A percentile compares a stretch with the other conserved stretches of the same genome.
Conservation (phyloP, 2,329 filamentous ascomycete genomes). For the Geosmithia morbida region DNA sequence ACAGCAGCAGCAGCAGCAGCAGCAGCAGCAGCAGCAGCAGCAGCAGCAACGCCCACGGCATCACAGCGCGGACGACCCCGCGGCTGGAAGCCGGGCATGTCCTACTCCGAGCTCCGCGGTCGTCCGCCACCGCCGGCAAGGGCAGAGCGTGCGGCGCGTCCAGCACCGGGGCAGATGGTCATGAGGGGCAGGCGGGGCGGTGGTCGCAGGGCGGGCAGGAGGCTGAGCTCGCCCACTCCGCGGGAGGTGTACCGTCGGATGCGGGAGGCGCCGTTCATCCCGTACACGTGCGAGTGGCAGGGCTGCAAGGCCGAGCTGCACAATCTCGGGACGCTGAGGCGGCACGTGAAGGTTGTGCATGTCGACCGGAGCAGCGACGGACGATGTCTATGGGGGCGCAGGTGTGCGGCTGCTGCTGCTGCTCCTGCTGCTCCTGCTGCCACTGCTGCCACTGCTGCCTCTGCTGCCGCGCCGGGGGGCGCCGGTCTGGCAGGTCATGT, state of each 20-base stretch:
- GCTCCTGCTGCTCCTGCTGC: conserved; percentile 1
- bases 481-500: conserved; percentile 32
- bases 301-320: conserved; percentile 45
- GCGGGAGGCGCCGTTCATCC: conserved; percentile 27
- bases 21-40: background rate
- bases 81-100: conserved; percentile 22
- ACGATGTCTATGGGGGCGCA: conserved; percentile 1
- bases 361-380: conserved; percentile 7
- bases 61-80: conserved; percentile 27
- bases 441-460: background rate
- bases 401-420: conserved; percentile 7
- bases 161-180: background rate
- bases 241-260: conserved; percentile 23
- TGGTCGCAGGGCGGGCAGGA: conserved; percentile 3
- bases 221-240: conserved; percentile 20
- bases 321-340: conserved; percentile 43
- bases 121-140: background rate
- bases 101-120: conserved; percentile 10
- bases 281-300: conserved; percentile 46
- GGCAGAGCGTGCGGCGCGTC: conserved; percentile 7
- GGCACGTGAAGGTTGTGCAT: conserved; percentile 39
- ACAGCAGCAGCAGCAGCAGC: background rate
- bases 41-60: background rate
- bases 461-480: no score
- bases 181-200: background rate